Evolutionary conservation across 441 rosid species (phyloP).

Genomic region (Syzygium syzygioides): DNA sequence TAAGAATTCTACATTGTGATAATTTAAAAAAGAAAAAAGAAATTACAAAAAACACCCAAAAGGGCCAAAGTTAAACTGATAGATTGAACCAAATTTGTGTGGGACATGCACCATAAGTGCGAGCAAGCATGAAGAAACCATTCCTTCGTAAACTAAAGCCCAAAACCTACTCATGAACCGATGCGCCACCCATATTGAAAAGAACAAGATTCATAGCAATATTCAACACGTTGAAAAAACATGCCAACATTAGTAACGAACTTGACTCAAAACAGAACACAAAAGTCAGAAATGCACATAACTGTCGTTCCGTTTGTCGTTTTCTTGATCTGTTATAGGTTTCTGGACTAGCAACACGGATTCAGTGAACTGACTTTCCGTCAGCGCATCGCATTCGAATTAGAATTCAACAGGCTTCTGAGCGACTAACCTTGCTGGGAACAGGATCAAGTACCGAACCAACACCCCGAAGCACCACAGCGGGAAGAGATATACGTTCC

Average conservation of each 20-base stretch:
- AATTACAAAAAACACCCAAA: neutral
- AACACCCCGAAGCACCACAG: conserved; percentile 86
- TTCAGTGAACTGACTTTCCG: neutral
- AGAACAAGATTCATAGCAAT: neutral
- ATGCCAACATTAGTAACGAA: neutral
- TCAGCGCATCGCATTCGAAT: neutral
- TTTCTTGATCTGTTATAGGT: neutral
- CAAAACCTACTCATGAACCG: neutral
- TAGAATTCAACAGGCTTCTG: neutral
- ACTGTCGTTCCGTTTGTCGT: neutral
- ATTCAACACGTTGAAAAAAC: neutral
- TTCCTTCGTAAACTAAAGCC: neutral
- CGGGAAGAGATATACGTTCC: conserved; percentile 90
- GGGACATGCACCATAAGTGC: neutral
- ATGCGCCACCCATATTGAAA: neutral
- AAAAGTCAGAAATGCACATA: neutral
- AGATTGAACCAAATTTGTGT: neutral
- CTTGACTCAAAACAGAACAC: neutral
- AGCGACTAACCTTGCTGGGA: conserved; percentile 69
- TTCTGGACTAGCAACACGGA: neutral
- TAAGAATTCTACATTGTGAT: neutral
- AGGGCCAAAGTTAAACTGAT: neutral
- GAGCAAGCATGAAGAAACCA: neutral
- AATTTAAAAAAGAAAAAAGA: neutral
- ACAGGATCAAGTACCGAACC: conserved; percentile 69